A percentile compares a stretch with the other conserved stretches of the same genome.
These are phyloP conservation scores for Cladosporium sp. DNA, from an alignment of 2,329 filamentous ascomycete species.

Conservation along the genomic window DNA sequence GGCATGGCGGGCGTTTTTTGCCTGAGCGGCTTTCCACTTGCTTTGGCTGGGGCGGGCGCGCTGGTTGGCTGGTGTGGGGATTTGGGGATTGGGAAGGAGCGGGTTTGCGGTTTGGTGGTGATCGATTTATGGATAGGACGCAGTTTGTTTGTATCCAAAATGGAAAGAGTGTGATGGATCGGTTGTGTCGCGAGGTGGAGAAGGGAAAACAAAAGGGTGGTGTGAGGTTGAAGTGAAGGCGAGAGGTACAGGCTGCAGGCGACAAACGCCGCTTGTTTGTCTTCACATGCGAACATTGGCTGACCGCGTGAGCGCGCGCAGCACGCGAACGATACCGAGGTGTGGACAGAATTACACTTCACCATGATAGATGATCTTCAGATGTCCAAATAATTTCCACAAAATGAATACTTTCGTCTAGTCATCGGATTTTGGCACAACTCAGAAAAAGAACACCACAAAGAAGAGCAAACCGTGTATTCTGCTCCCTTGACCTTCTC, in stretches of 20 bases:
- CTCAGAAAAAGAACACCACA: not conserved
- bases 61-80: not conserved
- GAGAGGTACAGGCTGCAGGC: not conserved
- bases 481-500: not conserved
- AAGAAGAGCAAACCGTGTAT: not conserved
- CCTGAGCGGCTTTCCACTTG: not conserved
- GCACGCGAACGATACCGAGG: not conserved
- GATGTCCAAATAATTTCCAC: not conserved
- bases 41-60: not conserved
- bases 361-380: not conserved
- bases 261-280: not conserved
- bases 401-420: slow-evolving; percentile 10
- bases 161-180: no score
- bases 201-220: no score
- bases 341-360: not conserved
- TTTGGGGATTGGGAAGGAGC: no score
- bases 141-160: no score
- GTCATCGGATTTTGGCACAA: slow-evolving; percentile 5
- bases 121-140: no score
- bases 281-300: not conserved
- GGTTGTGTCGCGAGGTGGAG: no score
- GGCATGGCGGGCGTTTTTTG: slow-evolving; percentile 2
- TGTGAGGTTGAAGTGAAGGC: no score
- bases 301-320: not conserved
- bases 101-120: no score